A percentile compares a stretch with the other conserved stretches of the same genome.
These are phyloP conservation scores for Trichoderma sp. DNA, from an alignment of 2,329 filamentous ascomycete species.

Conservation along the genomic window DNA sequence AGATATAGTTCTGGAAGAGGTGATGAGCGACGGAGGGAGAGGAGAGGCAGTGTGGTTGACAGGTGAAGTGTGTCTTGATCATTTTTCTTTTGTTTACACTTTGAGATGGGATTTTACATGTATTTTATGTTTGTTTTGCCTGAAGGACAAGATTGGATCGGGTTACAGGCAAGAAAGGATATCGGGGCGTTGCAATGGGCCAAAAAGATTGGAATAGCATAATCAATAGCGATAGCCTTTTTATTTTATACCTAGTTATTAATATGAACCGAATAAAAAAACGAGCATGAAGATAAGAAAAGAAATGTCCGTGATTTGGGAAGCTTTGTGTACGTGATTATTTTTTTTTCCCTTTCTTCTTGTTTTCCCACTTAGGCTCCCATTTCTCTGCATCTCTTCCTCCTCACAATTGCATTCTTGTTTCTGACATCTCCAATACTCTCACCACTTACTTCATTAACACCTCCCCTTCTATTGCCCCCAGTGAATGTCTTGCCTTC, in stretches of 20 bases:
- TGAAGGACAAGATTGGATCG: background rate
- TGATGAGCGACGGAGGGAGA: background rate
- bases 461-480: background rate
- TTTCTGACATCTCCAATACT: background rate
- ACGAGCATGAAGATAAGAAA: background rate
- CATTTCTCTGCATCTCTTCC: background rate
- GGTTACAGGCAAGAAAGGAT: background rate
- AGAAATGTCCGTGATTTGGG: background rate
- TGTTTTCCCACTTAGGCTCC: background rate
- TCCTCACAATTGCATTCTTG: background rate
- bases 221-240: slow-evolving; percentile 4
- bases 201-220: slow-evolving; percentile 16
- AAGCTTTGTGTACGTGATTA: background rate
- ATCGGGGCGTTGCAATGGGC: background rate
- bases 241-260: background rate
- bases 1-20: background rate
- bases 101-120: background rate
- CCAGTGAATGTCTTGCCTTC: background rate
- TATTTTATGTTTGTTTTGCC: background rate
- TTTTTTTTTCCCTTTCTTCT: background rate
- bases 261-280: background rate
- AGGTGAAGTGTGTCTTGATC: background rate
- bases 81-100: background rate
- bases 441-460: background rate
- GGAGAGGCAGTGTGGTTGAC: background rate